Conservation (phyloP, 106 monocot genomes). For the Dioscorea zingiberensis region DNA sequence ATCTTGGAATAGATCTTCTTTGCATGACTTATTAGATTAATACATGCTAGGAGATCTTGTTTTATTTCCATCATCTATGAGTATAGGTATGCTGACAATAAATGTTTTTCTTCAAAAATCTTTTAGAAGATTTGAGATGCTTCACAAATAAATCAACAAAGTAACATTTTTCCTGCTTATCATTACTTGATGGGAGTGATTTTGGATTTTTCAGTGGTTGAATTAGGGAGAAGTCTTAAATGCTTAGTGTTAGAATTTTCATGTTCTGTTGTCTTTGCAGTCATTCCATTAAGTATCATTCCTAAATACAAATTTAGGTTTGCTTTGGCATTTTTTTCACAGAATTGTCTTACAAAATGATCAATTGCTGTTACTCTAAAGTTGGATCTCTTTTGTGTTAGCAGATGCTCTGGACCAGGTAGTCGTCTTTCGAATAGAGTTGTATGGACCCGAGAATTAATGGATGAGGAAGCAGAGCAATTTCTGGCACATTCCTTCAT, state of each 20-base stretch:
- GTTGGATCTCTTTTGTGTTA: not conserved
- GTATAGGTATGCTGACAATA: constrained; percentile 60
- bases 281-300: not conserved
- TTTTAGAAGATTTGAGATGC: not conserved
- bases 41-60: too few species aligned
- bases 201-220: not conserved
- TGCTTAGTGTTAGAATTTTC: not conserved
- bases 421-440: constrained; percentile 43
- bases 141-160: not conserved
- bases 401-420: constrained; percentile 85
- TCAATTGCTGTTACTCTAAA: not conserved
- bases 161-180: not conserved
- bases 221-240: not conserved
- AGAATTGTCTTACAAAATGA: not conserved
- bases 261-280: not conserved
- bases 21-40: too few species aligned
- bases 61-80: too few species aligned
- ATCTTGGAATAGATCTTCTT: too few species aligned
- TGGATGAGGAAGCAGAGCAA: constrained; percentile 77
- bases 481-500: constrained; percentile 69
- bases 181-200: not conserved
- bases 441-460: constrained; percentile 70
- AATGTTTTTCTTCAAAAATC: not conserved
- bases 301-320: not conserved
- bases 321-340: not conserved